Evolutionary conservation across 495 filamentous ascomycete species (phyloP).

Genomic region (Penicillium verhagenii): DNA sequence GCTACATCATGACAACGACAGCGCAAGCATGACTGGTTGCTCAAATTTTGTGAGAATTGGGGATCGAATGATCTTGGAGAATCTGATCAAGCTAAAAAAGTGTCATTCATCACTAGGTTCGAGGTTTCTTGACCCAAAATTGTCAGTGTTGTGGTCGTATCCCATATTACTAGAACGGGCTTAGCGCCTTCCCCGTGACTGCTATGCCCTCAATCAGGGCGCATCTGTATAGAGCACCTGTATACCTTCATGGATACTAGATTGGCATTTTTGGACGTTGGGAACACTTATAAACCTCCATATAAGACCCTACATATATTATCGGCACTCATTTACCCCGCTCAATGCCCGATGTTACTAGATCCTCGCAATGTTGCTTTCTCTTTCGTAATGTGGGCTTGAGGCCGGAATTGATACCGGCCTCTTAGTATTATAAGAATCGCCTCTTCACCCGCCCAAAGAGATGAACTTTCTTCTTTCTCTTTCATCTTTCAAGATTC

Average conservation of each 20-base stretch:
- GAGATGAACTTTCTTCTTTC: constrained; percentile 16
- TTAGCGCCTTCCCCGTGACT: constrained; percentile 37
- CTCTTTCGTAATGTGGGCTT: constrained; percentile 34
- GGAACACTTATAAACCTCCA: neutral
- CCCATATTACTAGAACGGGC: constrained; percentile 22
- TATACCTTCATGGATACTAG: constrained; percentile 10
- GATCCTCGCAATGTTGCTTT: constrained; percentile 29
- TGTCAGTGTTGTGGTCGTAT: neutral
- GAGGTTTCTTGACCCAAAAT: neutral
- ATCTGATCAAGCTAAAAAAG: neutral
- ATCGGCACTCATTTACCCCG: neutral
- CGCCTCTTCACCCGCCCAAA: constrained; percentile 32
- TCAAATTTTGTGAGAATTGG: neutral
- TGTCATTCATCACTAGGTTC: neutral
- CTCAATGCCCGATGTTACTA: constrained; percentile 12
- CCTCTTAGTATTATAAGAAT: constrained; percentile 58
- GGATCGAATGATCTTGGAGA: neutral
- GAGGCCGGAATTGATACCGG: constrained; percentile 49
- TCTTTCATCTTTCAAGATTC: constrained; percentile 11
- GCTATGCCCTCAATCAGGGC: constrained; percentile 27
- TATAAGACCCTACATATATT: neutral
- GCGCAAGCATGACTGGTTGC: constrained; percentile 1
- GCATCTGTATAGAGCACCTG: constrained; percentile 32
- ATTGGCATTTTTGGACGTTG: constrained; percentile 5
- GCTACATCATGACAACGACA: constrained; percentile 10